Evolutionary conservation across 148 eudicot species (phyloP).

Genomic region (Bassia scoparia): DNA sequence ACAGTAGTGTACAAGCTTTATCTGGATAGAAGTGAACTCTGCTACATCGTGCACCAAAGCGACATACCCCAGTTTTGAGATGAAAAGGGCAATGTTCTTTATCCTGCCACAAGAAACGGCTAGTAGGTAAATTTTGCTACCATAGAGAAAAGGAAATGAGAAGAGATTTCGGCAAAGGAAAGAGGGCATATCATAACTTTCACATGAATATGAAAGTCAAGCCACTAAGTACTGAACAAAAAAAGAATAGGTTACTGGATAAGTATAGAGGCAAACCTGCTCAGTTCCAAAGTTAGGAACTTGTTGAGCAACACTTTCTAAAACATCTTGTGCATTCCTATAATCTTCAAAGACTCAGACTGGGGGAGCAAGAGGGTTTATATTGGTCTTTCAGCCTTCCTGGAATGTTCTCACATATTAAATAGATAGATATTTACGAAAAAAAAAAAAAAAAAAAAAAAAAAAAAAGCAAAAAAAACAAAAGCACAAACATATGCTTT

Average conservation of each 20-base stretch:
- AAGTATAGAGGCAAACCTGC: conserved; percentile 44
- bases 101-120: conserved; percentile 55
- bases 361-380: conserved; percentile 97
- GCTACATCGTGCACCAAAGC: conserved; percentile 82
- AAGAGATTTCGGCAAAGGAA: background rate
- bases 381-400: conserved; percentile 77
- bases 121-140: background rate
- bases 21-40: conserved; percentile 94
- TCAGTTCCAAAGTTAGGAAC: conserved; percentile 97
- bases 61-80: conserved; percentile 94
- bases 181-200: background rate
- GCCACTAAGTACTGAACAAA: background rate
- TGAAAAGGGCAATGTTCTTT: conserved; percentile 98
- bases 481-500: background rate
- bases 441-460: too few species aligned
- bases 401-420: conserved; percentile 25
- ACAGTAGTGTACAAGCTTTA: conserved; percentile 80
- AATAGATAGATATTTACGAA: conserved; percentile 1
- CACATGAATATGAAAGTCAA: background rate
- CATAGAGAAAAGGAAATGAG: background rate
- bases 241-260: background rate
- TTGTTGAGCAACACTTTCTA: conserved; percentile 85
- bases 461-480: too few species aligned
- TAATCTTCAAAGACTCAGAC: conserved; percentile 63
- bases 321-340: conserved; percentile 57